Evolutionary conservation across 345 rosid species (phyloP), one percentile per base, ranked within the genome.

Genomic region (Trapa incisa): DNA sequence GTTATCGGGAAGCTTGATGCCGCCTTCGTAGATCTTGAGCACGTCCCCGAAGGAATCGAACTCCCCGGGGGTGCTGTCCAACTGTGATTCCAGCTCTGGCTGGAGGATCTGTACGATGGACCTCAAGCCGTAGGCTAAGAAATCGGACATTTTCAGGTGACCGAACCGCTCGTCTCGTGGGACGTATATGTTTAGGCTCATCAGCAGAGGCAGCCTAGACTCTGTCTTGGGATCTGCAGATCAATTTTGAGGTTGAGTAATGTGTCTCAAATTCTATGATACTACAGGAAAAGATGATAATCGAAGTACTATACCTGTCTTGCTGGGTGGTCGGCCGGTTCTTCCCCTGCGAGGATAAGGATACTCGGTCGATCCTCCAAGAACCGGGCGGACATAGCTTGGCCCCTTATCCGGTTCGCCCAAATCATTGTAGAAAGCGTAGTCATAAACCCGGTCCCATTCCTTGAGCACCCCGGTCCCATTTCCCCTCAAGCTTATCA

Each of bases 321-420:
- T 41, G 37, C 74, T 38, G 6, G 76, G 79, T 32, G 76, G 42
- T 54, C 85, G 71, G 66, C 85, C 75, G 5, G 85, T 81, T 68
- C 85, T 81, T 58, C 79, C 82, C 43, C 85, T 74, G 37, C 85
- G 77, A 66, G 85, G 85, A 68, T 79, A 81, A 48, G 85, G 85
- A 37, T 74, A 75, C 36, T 79, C 68, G 16, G 69, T 0, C 5
- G 86, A 80, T 12, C 83, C 86, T 11, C 83, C 86, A 43, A 82
- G 83, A 69, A 77, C 62, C 2, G 83, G 80, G 54, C 83, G 77
- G 41, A 65, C 80, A 67, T 67, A 69, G n/a, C 70, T 41, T 1
- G 67, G 42, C 54, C 74, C 80, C 60, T 70, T 72, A 37, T 78
- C 83, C 17, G 83, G 86, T 65, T 80, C 69, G 1, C 82, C 81